Evolutionary conservation across 495 filamentous ascomycete genomes (phyloP), one percentile per base, ranked within the genome.

Genomic region (Penicillium canescens): DNA sequence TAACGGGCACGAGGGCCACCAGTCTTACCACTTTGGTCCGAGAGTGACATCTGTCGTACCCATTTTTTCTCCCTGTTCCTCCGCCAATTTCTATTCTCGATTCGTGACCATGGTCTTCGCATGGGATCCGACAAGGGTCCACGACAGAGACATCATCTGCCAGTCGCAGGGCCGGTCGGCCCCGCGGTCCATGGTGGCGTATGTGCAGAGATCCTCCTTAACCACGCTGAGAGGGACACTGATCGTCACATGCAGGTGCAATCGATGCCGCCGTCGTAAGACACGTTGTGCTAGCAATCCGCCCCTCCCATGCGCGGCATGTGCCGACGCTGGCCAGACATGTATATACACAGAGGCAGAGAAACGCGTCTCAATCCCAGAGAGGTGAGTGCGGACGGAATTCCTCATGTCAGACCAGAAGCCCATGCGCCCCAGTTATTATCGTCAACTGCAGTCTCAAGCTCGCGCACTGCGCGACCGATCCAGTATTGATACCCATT

Each of bases 341-440:
- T 74, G 70, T 50, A 57, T 70, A 14, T 74, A 72, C 35, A 64
- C 68, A 0, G 70, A 74, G 52, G 65, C 70, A 1, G 70, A 74
- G 26, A 74, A 72, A 48, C 60, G 70, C n/a, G 54, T 71, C 24
- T 66, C 70, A 0, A 69, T 74, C 38, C 56, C 67, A 0, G 69
- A 70, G 42, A 72, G 70, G 70, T 69, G 34, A 57, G 40, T 3
- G 3, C 3, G 37, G 14, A 3, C 23, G 14, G 18, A 8, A 3
- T 12, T 4, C 2, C 8, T 18, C n/a, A 34, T 13, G 13, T 13
- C 44, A 52, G 21, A 57, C 37, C n/a, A n/a, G 11, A 42, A 53
- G 35, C 50, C 50, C 26, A 7, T 18, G 20, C 33, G 13, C n/a
- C n/a, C n/a, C 39, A 73, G 68, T 36, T 63, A 73, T 35, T 68